Base-by-base conservation (phyloP, 805 yeast species). In the Sugiyamaella americana region DNA sequence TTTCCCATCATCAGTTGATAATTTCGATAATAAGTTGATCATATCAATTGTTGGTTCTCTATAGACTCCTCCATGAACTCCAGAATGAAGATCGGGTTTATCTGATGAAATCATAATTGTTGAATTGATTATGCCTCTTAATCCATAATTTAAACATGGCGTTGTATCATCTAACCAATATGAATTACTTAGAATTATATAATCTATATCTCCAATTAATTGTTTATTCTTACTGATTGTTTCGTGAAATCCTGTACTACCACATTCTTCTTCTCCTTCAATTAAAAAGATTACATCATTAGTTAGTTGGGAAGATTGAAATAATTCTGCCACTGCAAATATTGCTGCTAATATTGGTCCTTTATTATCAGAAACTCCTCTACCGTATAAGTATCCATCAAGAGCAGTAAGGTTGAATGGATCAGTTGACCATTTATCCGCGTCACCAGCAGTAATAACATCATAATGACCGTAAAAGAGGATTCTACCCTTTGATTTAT, bases 391-490 rank as follows among this genome's bases (percentile, higher is more conserved):
- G 57, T 82, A 87, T 0, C 98, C 98, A 61, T 91, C 83, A 49
- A 75, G 73, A 2, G 95, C 84, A 0, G 84, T 75, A 60, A 93
- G 63, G 19, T 67, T 65, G 61, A 84, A 93, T 0, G 98, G 98
- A 51, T 83, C 81, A 0, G 93, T 76, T 5, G 70, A 62, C 97
- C 98, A 91, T 24, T 71, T 71, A 4, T 70, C 72, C 19, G 70
- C 66, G 43, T 73, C 73, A 29, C 77, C 76, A 0, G 94, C 94
- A 49, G 84, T 85, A 36, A 91, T 87, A 22, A 91, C 96, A 65
- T 91, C 98, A 61, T 93, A 91, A 69, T 91, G 98, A 1, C 96
- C 98, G 64, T 91, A 91, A 84, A 95, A 91, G 41, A 91, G 63
- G 3, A 87, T 72, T 47, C 85, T 50, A 26, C 37, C 18, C 30